Evolutionary conservation across 805 yeast genomes (phyloP).

Genomic region (Tetrapisispora namnaoensis): DNA sequence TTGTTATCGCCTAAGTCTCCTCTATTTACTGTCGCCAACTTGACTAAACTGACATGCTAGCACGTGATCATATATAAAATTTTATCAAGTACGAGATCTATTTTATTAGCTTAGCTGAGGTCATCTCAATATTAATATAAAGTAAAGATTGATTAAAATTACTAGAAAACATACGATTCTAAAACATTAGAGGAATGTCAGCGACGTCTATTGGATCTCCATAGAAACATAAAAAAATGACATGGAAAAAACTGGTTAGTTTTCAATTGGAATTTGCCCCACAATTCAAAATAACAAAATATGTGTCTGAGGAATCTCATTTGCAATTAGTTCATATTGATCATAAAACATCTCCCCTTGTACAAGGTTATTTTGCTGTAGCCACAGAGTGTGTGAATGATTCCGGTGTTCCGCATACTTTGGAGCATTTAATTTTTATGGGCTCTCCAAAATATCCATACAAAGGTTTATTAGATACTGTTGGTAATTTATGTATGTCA

Average conservation of each 20-base stretch:
- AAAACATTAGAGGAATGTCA: too few species aligned
- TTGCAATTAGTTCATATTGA: conserved; percentile 67
- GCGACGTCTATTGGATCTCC: too few species aligned
- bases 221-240: conserved; percentile 8
- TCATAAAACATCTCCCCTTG: conserved; percentile 70
- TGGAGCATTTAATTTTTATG: conserved; percentile 91
- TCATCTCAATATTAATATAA: neutral
- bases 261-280: conserved; percentile 74
- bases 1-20: neutral
- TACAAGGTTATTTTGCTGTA: conserved; percentile 90
- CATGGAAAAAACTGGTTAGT: conserved; percentile 35
- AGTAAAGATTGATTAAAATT: neutral
- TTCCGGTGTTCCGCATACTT: conserved; percentile 89
- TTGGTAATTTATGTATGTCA: conserved; percentile 77
- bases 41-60: neutral
- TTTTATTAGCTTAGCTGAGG: too few species aligned
- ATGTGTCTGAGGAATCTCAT: conserved; percentile 74
- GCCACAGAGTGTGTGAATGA: conserved; percentile 86
- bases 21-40: neutral
- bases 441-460: conserved; percentile 85
- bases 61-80: neutral
- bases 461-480: conserved; percentile 79
- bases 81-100: neutral
- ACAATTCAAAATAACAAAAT: conserved; percentile 50
- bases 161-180: too few species aligned